Evolutionary conservation across 352 stramenopile species (phyloP).

Genomic region (Phytophthora aleatoria): DNA sequence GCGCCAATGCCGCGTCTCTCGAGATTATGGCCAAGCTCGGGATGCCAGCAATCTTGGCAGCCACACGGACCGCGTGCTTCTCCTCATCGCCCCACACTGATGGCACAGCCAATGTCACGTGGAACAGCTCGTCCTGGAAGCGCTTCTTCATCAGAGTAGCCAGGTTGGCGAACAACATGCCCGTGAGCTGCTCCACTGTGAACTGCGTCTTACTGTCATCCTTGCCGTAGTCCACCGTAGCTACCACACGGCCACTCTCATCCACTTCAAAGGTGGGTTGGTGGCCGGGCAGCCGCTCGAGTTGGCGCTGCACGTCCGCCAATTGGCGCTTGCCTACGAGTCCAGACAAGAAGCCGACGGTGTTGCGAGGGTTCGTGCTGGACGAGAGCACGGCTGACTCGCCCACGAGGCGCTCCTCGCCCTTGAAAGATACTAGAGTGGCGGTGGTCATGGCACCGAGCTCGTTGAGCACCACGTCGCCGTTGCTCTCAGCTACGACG

Average conservation of each 20-base stretch:
- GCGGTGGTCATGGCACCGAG: conserved; percentile 88
- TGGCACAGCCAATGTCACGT: conserved; percentile 72
- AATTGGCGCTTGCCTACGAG: conserved; percentile 65
- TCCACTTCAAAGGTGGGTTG: conserved; percentile 50
- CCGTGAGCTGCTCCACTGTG: conserved; percentile 73
- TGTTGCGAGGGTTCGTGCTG: conserved; percentile 87
- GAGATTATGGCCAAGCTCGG: conserved; percentile 53
- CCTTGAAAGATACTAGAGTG: conserved; percentile 89
- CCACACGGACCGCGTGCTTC: conserved; percentile 49
- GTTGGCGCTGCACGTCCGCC: conserved; percentile 43
- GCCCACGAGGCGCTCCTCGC: conserved; percentile 82
- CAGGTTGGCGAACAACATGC: conserved; percentile 83
- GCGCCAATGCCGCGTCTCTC: conserved; percentile 61
- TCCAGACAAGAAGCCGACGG: conserved; percentile 69
- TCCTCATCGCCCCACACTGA: conserved; percentile 63
- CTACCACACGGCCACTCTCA: conserved; percentile 41
- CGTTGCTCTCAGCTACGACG: conserved; percentile 67
- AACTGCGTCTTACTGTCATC: conserved; percentile 50
- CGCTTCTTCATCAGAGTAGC: conserved; percentile 66
- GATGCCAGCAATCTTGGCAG: conserved; percentile 70
- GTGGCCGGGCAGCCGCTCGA: conserved; percentile 51
- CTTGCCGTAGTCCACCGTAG: conserved; percentile 68
- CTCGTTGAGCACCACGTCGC: conserved; percentile 90
- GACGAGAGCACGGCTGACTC: conserved; percentile 86
- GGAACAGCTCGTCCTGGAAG: conserved; percentile 46